These are phyloP conservation scores for Nakazawaea anatomiae DNA, from an alignment of 805 yeast genomes.

Conservation along the genomic window DNA sequence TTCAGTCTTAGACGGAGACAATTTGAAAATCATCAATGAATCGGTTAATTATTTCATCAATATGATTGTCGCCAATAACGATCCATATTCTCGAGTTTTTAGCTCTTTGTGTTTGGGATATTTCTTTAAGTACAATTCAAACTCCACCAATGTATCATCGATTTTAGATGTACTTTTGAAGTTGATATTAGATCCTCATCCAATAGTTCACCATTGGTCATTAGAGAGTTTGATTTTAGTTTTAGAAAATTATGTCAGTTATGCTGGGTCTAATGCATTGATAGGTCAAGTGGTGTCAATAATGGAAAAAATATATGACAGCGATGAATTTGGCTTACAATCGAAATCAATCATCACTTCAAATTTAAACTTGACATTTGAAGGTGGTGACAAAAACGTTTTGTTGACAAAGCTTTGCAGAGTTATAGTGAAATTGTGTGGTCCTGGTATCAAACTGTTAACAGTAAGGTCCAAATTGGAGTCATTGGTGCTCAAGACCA, in stretches of 20 bases:
- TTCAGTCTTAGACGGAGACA: slow-evolving; percentile 20
- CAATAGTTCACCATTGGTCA: slow-evolving; percentile 72
- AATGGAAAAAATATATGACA: slow-evolving; percentile 31
- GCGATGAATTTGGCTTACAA: slow-evolving; percentile 46
- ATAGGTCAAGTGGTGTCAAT: slow-evolving; percentile 19
- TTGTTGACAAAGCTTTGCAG: slow-evolving; percentile 38
- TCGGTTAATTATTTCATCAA: slow-evolving; percentile 53
- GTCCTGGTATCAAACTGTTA: slow-evolving; percentile 43
- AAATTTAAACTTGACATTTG: slow-evolving; percentile 40
- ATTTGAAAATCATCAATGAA: slow-evolving; percentile 20
- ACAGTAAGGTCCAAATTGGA: slow-evolving; percentile 25
- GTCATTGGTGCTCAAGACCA: slow-evolving; percentile 32
- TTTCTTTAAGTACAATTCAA: slow-evolving; percentile 34
- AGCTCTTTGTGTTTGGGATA: slow-evolving; percentile 40
- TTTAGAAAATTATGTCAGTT: slow-evolving; percentile 43
- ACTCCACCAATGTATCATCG: slow-evolving; percentile 30
- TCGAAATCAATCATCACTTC: slow-evolving; percentile 37
- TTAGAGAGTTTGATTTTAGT: slow-evolving; percentile 52
- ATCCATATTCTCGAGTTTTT: slow-evolving; percentile 62
- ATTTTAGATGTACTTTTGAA: slow-evolving; percentile 54
- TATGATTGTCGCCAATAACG: slow-evolving; percentile 55
- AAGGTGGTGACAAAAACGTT: slow-evolving; percentile 31
- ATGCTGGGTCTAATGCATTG: slow-evolving; percentile 21
- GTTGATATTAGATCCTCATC: slow-evolving; percentile 75
- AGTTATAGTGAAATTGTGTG: slow-evolving; percentile 43